Evolutionary conservation across 2,329 filamentous ascomycete species (phyloP), one percentile per base, ranked within the genome.

Genomic region (Trichoderma sp.): DNA sequence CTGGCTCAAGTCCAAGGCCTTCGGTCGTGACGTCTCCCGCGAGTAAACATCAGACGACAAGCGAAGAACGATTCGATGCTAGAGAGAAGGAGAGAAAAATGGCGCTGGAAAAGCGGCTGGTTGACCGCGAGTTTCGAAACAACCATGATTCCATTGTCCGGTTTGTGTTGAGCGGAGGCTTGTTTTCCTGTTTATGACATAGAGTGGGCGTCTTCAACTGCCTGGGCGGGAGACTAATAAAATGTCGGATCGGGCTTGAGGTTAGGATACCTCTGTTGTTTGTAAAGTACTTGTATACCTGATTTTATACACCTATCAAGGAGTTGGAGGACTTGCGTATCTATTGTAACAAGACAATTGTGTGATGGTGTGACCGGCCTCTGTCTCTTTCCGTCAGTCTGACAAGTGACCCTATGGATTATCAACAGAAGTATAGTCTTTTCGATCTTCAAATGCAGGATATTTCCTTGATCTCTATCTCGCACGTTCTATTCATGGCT

Each of bases 1-100:
- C 81, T 99, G 95, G 95, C 78, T 94, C 78, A 99, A 99, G 86
- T 93, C 93, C 72, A 96, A 96, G 83, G 81, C 95, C 67, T 99
- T 99, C 75, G 95, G 95, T 68, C 93, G 95, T 77, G 95, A 99
- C 74, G 92, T 98, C 59, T 94, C 91, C 51, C 86, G 91, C 73
- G 91, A 94, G 80, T 93, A 88, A 19, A 63, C 14, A 6, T 26
- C 34, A 47, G 39, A 26, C 12, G 41, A 63, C 34, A 19, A 47
- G 24, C 17, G 39, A n/a, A 63, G 34, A n/a, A 30, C 2, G 39
- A 62, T 6, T 12, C 30, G 5, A 61, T 14, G 12, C 52, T 17
- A 52, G 58, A 61, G 39, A 47, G 19, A 73, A 71, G 17, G 24
- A 34, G 43, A 12, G 70, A 69, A 71, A 72, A 50, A 51, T 39